Evolutionary conservation across 495 filamentous ascomycete genomes (phyloP).

Genomic region (Neurospora sp.): DNA sequence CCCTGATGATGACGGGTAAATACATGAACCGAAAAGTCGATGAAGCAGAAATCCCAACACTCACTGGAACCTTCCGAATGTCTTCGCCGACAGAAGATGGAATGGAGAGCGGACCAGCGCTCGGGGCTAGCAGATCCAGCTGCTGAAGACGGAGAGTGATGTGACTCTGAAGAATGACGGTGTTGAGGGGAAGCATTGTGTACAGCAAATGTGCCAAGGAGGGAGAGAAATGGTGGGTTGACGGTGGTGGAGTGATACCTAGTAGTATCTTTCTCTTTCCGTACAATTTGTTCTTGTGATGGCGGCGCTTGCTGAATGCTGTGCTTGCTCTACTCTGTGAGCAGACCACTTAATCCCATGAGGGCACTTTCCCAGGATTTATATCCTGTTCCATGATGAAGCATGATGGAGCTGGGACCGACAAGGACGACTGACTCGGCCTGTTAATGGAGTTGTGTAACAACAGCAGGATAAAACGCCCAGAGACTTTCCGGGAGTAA

Average conservation of each 20-base stretch:
- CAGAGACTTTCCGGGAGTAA: neutral
- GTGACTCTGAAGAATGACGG: neutral
- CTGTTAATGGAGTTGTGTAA: neutral
- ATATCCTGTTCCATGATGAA: neutral
- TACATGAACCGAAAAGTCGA: no score
- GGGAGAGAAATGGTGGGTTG: neutral
- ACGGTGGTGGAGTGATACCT: neutral
- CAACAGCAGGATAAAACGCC: neutral
- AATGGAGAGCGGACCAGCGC: neutral
- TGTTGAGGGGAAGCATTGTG: neutral
- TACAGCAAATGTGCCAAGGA: neutral
- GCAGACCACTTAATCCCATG: neutral
- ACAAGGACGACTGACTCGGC: neutral
- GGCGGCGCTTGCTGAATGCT: neutral
- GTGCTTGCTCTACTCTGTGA: neutral
- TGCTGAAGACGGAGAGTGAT: neutral
- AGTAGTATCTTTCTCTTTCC: neutral
- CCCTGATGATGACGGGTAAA: conserved; percentile 1
- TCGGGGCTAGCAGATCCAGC: neutral
- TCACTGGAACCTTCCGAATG: conserved; percentile 1
- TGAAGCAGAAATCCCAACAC: neutral
- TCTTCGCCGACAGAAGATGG: neutral
- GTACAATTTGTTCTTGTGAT: neutral
- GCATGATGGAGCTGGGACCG: neutral
- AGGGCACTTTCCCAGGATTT: neutral